Conservation (phyloP, 176 grass and related monocot species). For the Pontederia crassipes region DNA sequence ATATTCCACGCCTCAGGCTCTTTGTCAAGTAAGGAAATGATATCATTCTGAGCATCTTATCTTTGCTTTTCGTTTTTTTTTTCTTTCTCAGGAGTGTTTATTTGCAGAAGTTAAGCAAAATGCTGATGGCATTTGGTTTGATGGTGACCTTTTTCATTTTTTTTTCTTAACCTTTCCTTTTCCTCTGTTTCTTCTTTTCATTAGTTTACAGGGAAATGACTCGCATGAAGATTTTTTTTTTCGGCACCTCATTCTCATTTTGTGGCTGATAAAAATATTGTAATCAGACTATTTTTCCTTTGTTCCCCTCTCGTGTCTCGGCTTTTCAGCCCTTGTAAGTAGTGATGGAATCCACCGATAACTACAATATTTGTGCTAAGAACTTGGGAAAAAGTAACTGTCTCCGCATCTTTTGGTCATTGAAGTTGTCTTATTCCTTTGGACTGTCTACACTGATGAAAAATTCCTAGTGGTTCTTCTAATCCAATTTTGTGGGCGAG, state of each 20-base stretch:
- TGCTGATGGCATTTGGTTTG: background rate
- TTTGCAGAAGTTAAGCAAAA: background rate
- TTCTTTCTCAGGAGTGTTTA: background rate
- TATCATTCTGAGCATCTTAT: background rate
- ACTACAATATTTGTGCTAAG: background rate
- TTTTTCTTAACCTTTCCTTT: no score
- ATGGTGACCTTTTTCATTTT: no score
- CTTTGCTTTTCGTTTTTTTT: background rate
- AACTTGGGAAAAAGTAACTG: no score
- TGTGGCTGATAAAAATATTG: background rate
- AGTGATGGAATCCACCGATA: background rate
- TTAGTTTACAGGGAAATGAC: background rate
- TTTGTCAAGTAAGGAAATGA: conserved; percentile 71
- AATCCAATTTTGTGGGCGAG: no score
- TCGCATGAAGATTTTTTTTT: no score
- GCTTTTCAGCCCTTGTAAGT: conserved; percentile 1
- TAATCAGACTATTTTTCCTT: background rate
- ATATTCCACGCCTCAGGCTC: conserved; percentile 77
- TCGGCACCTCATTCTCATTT: background rate
- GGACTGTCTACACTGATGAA: no score
- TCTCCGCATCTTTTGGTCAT: no score
- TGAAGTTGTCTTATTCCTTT: no score
- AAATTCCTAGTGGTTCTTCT: no score
- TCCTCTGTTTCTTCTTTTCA: no score
- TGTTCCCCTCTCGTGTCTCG: background rate